Base-by-base conservation (phyloP, 768 basidiomycete species). In the Mycena filopes region DNA sequence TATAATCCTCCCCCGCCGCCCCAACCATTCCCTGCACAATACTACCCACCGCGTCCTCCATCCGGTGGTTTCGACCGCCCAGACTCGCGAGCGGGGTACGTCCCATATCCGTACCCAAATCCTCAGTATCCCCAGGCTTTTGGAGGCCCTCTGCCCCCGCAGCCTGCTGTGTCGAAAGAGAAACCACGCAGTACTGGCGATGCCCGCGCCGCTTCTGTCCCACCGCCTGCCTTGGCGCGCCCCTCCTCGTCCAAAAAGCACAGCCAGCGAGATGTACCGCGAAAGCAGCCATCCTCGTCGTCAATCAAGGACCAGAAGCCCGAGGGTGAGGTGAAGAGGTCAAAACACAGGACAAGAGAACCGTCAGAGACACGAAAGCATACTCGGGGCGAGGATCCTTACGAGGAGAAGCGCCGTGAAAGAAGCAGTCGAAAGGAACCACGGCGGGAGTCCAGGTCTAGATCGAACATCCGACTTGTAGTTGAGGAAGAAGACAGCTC, bases 401-500 rank as follows among this genome's bases (percentile, higher is more conserved):
- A 55, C 38, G 15, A 45, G 31, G 59, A 61, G 25, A 61, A 56
- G 47, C 40, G 21, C 28, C 64, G 58, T 16, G 63, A 65, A 29
- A 55, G 38, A 38, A 65, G 56, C n/a, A 54, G 59, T 46, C 58
- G 65, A 36, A 60, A 60, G 42, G 55, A 66, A 53, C 29, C 65
- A 23, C 51, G 47, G 59, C 53, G 65, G 23, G 54, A 66, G 38
- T 45, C 33, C 29, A 60, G 48, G n/a, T 48, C 40, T 8, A 51
- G 59, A 25, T 28, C 21, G 25, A 42, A 47, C 48, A 4, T 28
- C 16, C 64, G 64, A 38, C n/a, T n/a, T n/a, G n/a, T n/a, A n/a
- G 56, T 26, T 28, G 65, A 66, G 50, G 65, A 62, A 46, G 65
- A 43, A 33, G 65, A 66, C 29, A 66, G 65, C 55, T 66, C 65